Conservation (phyloP, 139 green algal species). For the Volvox reticuliferus region DNA sequence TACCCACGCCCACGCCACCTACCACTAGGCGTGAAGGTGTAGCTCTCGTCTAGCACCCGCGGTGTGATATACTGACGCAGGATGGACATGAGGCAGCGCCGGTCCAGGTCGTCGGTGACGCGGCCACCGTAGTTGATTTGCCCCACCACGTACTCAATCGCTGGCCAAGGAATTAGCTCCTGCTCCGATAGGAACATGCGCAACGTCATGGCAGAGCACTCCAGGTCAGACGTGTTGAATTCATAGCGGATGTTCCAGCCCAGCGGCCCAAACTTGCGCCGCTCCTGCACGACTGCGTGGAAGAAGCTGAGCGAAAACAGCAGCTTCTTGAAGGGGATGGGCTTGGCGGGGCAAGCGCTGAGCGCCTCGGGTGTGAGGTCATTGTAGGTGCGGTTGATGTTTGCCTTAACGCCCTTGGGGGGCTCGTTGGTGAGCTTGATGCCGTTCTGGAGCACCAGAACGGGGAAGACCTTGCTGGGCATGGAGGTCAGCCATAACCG, state of each 20-base stretch:
- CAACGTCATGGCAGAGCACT: constrained; percentile 84
- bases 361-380: constrained; percentile 70
- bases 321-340: constrained; percentile 76
- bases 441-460: constrained; percentile 79
- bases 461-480: constrained; percentile 79
- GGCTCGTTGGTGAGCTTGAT: constrained; percentile 90
- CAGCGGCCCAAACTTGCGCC: constrained; percentile 90
- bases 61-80: constrained; percentile 81
- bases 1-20: too few species aligned
- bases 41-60: constrained; percentile 70
- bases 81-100: constrained; percentile 82
- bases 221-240: constrained; percentile 88
- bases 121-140: constrained; percentile 93
- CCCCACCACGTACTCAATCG: constrained; percentile 87
- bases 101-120: constrained; percentile 92
- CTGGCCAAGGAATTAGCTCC: constrained; percentile 80
- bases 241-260: constrained; percentile 94
- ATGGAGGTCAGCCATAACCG: constrained; percentile 88
- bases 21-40: constrained; percentile 74
- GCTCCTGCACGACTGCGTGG: constrained; percentile 87
- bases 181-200: constrained; percentile 83
- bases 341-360: constrained; percentile 65
- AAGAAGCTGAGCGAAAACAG: constrained; percentile 84
- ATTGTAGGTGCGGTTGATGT: constrained; percentile 79
- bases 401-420: constrained; percentile 81